Evolutionary conservation across 176 grass and related monocot genomes (phyloP).

Genomic region (Oryza rufipogon): DNA sequence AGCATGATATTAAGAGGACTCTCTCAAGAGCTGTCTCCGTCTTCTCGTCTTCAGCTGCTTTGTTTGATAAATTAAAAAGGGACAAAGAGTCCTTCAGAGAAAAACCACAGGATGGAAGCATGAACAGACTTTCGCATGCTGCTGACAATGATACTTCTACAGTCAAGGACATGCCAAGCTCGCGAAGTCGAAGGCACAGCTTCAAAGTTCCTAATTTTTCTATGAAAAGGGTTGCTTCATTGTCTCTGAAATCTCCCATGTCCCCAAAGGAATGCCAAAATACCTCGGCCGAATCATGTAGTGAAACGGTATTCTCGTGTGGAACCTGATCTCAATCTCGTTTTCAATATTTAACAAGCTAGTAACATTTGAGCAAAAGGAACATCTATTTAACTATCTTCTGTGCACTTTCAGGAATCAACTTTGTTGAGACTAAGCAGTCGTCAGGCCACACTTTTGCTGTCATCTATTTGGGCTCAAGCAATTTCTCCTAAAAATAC

Average conservation of each 20-base stretch:
- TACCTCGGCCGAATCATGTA: conserved; percentile 37
- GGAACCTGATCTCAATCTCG: conserved; percentile 9
- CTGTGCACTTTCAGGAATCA: conserved; percentile 61
- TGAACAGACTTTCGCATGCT: conserved; percentile 36
- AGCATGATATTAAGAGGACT: conserved; percentile 78
- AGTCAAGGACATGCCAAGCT: background rate
- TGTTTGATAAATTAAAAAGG: conserved; percentile 76
- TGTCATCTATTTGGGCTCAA: conserved; percentile 92
- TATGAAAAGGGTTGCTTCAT: conserved; percentile 49
- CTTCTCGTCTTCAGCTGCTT: conserved; percentile 93
- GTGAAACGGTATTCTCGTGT: conserved; percentile 56
- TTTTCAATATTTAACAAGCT: conserved; percentile 1
- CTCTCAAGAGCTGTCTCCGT: conserved; percentile 96
- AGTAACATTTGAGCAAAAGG: conserved; percentile 6
- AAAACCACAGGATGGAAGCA: conserved; percentile 45
- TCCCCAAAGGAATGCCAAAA: conserved; percentile 51
- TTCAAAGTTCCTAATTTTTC: conserved; percentile 56
- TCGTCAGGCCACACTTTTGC: conserved; percentile 78
- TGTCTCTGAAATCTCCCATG: conserved; percentile 40
- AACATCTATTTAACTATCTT: conserved; percentile 29
- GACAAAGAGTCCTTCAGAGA: conserved; percentile 64
- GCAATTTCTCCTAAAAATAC: conserved; percentile 69
- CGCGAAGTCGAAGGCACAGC: conserved; percentile 9
- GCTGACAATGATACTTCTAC: conserved; percentile 41
- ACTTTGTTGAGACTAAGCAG: conserved; percentile 63